Evolutionary conservation across 495 filamentous ascomycete genomes (phyloP), one percentile per base, ranked within the genome.

Genomic region (Xylaria palmicola): DNA sequence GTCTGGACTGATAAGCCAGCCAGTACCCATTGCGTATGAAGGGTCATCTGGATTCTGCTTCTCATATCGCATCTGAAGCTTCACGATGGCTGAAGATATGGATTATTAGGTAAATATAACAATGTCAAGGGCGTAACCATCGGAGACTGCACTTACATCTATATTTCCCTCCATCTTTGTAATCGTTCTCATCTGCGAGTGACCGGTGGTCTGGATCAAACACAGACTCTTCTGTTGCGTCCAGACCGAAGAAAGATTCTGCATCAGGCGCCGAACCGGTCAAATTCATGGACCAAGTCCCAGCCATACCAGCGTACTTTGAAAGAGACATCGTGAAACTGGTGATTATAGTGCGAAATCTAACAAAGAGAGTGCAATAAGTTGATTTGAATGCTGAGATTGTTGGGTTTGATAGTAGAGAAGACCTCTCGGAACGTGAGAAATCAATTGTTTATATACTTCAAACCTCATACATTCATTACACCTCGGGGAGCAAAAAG

Each of bases 1-100:
- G 62, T 77, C 72, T 10, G 67, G 68, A 22, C 50, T 54, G 55
- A 77, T 74, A n/a, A 77, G 67, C 71, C 71, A 76, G 34, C 72
- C 74, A 39, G 72, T 77, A 24, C 68, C 74, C 67, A 74, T 72
- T 2, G 65, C 57, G 60, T 66, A 74, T 17, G 60, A 26, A 4
- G 44, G 56, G 34, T 66, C 60, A 17, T 43, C 55, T 8, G 32
- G 6, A 1, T 49, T 27, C 45, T 74, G 72, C n/a, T 64, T 64
- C 32, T 77, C 70, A 45, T 72, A 76, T 52, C 65, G 73, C 43
- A 70, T 67, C 59, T 68, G 65, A 41, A 77, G 65, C 56, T 77
- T 76, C 39, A 77, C 74, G 30, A 77, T 72, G 19, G 74, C 74
- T 76, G 50, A 6, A 12, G 7, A 24, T n/a, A 36, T 37, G 5